Percentiles rank a stretch among this genome's conserved stretches.
These are phyloP conservation scores for Nothophoma quercina DNA, from an alignment of 2,329 filamentous ascomycete species.

Conservation along the genomic window DNA sequence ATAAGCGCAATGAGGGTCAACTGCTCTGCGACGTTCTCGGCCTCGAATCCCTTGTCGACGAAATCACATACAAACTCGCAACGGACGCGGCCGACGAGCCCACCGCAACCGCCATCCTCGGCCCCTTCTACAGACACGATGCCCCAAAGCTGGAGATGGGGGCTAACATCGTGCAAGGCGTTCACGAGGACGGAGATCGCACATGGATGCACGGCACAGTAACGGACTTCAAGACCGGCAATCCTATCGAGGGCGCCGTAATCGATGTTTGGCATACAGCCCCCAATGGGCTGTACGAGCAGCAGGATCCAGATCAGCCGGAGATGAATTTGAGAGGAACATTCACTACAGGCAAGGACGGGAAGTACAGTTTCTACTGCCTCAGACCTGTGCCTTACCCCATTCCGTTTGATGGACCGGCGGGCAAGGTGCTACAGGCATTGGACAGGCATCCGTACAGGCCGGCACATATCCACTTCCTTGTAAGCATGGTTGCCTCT, in stretches of 20 bases:
- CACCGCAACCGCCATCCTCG: conserved; percentile 81
- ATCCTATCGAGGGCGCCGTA: conserved; percentile 69
- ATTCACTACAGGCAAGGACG: conserved; percentile 71
- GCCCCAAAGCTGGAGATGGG: conserved; percentile 76
- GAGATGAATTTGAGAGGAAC: conserved; percentile 79
- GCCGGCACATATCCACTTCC: conserved; percentile 70
- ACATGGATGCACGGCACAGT: conserved; percentile 72
- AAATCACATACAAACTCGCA: conserved; percentile 75
- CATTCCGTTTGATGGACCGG: conserved; percentile 65
- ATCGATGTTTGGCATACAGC: conserved; percentile 84
- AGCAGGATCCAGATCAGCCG: conserved; percentile 74
- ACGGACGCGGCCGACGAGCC: conserved; percentile 59
- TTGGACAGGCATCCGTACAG: conserved; percentile 68
- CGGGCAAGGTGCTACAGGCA: conserved; percentile 64
- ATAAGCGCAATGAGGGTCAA: conserved; percentile 69
- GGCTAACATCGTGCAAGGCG: conserved; percentile 66
- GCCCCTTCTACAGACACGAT: conserved; percentile 82
- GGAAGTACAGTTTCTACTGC: conserved; percentile 63
- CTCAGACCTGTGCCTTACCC: conserved; percentile 58
- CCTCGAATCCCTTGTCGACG: conserved; percentile 72
- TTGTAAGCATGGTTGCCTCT: conserved; percentile 50
- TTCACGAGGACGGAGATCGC: conserved; percentile 57
- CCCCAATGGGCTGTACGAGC: conserved; percentile 72
- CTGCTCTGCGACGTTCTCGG: conserved; percentile 66
- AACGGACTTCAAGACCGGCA: conserved; percentile 65